phyloP scores from a whole-genome alignment of 257 asterid genomes.

The Solanum tarapatanum region DNA sequence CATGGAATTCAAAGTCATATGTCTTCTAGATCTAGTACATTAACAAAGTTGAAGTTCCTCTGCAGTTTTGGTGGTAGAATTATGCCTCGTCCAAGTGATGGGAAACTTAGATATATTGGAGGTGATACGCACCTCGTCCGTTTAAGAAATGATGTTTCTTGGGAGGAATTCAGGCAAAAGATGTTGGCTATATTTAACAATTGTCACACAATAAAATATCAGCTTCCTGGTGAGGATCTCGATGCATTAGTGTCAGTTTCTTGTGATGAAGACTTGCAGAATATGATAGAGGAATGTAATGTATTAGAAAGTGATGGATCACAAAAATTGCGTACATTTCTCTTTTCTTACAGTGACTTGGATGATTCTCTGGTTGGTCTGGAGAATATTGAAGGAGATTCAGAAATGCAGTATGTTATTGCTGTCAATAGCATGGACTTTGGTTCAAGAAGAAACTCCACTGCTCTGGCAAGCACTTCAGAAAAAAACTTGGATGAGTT shows the following conservation, averaged over 20 bases:
- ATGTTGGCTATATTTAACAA: slow-evolving; percentile 30
- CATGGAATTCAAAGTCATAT: slow-evolving; percentile 29
- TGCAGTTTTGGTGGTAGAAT: slow-evolving; percentile 90
- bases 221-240: slow-evolving; percentile 98
- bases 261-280: slow-evolving; percentile 77
- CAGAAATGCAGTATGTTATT: slow-evolving; percentile 62
- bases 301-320: slow-evolving; percentile 47
- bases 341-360: slow-evolving; percentile 43
- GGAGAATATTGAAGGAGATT: slow-evolving; percentile 44
- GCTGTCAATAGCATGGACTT: slow-evolving; percentile 82
- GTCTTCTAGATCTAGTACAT: slow-evolving; percentile 23
- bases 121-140: slow-evolving; percentile 81
- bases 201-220: slow-evolving; percentile 64
- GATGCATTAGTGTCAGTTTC: slow-evolving; percentile 91
- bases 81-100: slow-evolving; percentile 93
- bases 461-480: slow-evolving; percentile 36
- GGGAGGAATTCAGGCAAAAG: slow-evolving; percentile 65
- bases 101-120: slow-evolving; percentile 85
- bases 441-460: slow-evolving; percentile 58
- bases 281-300: slow-evolving; percentile 81
- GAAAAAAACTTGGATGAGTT: slow-evolving; percentile 62
- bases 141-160: slow-evolving; percentile 52
- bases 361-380: slow-evolving; percentile 56
- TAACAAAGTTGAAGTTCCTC: slow-evolving; percentile 48
- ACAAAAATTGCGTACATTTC: slow-evolving; percentile 69